Evolutionary conservation across 495 filamentous ascomycete species (phyloP).

Genomic region (Aspergillus sclerotiicarbonarius): DNA sequence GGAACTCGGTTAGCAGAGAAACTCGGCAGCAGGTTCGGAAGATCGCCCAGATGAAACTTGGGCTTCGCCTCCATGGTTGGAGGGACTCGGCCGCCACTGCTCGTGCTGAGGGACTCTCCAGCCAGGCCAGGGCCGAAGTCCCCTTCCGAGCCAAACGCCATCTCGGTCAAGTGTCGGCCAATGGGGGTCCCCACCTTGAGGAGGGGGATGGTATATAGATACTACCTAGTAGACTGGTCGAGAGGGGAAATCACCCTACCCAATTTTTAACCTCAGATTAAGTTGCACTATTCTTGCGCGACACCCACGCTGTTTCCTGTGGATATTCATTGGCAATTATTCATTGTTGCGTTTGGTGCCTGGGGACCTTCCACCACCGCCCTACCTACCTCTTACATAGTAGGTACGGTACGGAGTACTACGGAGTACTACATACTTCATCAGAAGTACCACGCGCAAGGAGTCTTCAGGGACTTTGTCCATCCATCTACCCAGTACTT

Average conservation of each 20-base stretch:
- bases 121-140: constrained; percentile 18
- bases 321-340: not conserved
- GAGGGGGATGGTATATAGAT: constrained; percentile 10
- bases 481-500: too few species aligned
- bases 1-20: constrained; percentile 26
- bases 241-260: not conserved
- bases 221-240: too few species aligned
- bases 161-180: constrained; percentile 16
- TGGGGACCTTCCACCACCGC: not conserved
- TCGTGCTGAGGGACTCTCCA: constrained; percentile 9
- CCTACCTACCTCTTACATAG: not conserved
- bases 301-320: not conserved
- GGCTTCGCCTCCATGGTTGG: constrained; percentile 6
- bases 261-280: constrained; percentile 1
- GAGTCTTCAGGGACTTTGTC: too few species aligned
- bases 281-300: not conserved
- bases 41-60: constrained; percentile 18
- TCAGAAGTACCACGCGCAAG: too few species aligned
- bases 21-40: constrained; percentile 29
- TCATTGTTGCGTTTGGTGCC: not conserved
- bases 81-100: constrained; percentile 17
- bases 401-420: not conserved
- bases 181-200: constrained; percentile 12
- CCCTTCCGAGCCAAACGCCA: constrained; percentile 21
- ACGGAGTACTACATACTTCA: too few species aligned